A percentile compares a stretch with the other conserved stretches of the same genome.
phyloP scores from a whole-genome alignment of 1,284 basidiomycete species.

The Ustilago esculenta region DNA sequence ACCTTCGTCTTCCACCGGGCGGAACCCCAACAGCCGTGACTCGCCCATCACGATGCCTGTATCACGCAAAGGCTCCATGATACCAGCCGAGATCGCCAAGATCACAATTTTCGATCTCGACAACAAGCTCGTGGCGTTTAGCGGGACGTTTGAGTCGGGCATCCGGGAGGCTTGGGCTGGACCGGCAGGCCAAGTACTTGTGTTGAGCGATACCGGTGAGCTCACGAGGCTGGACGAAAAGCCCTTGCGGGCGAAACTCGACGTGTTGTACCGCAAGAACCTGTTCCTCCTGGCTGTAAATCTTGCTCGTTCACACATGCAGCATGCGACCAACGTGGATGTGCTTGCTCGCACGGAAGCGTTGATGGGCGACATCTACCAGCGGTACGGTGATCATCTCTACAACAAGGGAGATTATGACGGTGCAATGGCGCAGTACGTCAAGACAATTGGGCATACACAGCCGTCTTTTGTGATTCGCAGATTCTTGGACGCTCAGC shows the following conservation, averaged over 20 bases:
- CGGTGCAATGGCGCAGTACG: conserved; percentile 88
- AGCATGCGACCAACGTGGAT: conserved; percentile 39
- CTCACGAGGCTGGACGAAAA: conserved; percentile 55
- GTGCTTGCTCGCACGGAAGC: conserved; percentile 38
- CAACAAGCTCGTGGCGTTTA: conserved; percentile 87
- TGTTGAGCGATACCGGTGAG: conserved; percentile 51
- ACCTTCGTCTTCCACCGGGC: conserved; percentile 78
- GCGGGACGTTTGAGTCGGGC: conserved; percentile 53
- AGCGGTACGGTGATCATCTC: conserved; percentile 87
- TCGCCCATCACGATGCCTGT: conserved; percentile 29
- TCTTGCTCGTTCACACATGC: conserved; percentile 51
- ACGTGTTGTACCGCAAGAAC: conserved; percentile 58
- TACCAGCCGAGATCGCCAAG: conserved; percentile 71
- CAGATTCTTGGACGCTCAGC: conserved; percentile 94
- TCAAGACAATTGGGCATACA: conserved; percentile 86
- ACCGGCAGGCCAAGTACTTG: conserved; percentile 38
- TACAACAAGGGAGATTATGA: conserved; percentile 93
- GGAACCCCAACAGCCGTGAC: conserved; percentile 71
- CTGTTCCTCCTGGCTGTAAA: conserved; percentile 62
- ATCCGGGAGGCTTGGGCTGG: conserved; percentile 47
- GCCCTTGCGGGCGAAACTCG: conserved; percentile 57
- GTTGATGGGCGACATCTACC: conserved; percentile 62
- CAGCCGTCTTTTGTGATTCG: conserved; percentile 96
- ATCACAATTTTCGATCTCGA: conserved; percentile 90
- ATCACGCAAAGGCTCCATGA: conserved; percentile 14